Conservation (phyloP, 2,329 filamentous ascomycete genomes). For the Claviceps spartinae region DNA sequence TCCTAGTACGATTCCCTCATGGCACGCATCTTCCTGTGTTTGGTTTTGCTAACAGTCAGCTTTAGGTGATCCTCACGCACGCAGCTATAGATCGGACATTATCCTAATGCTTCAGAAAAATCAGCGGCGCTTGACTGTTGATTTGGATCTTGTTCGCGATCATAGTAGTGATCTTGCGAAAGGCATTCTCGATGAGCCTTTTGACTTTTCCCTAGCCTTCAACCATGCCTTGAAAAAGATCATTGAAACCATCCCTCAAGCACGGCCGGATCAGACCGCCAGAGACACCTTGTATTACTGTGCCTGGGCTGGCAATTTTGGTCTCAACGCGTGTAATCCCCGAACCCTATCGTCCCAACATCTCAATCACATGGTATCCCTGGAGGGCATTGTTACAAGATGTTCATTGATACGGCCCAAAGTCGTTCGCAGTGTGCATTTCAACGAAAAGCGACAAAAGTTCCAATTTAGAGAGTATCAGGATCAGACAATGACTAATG, state of each 20-base stretch:
- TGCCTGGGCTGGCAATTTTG: conserved; percentile 93
- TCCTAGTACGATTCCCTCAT: conserved; percentile 51
- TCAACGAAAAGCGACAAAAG: conserved; percentile 72
- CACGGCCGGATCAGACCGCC: conserved; percentile 60
- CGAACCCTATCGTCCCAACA: conserved; percentile 79
- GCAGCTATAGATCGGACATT: conserved; percentile 83
- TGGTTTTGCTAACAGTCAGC: not conserved
- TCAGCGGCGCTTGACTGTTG: conserved; percentile 52
- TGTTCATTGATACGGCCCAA: conserved; percentile 93
- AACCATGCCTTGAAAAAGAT: conserved; percentile 83
- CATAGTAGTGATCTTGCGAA: conserved; percentile 73
- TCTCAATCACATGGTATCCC: conserved; percentile 90
- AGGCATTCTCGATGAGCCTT: conserved; percentile 69
- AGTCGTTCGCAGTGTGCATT: conserved; percentile 96
- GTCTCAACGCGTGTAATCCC: conserved; percentile 87
- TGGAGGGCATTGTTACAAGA: conserved; percentile 95
- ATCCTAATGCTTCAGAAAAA: conserved; percentile 60
- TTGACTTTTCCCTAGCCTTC: conserved; percentile 80
- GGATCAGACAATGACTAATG: conserved; percentile 95
- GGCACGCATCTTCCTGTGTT: not conserved
- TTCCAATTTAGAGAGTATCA: conserved; percentile 86
- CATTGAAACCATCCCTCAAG: conserved; percentile 63
- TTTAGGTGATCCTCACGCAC: conserved; percentile 37
- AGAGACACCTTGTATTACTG: conserved; percentile 87
- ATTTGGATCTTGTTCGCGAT: conserved; percentile 80